Conservation (phyloP, 208 protist genomes). For the Wallacemonas sp. region DNA sequence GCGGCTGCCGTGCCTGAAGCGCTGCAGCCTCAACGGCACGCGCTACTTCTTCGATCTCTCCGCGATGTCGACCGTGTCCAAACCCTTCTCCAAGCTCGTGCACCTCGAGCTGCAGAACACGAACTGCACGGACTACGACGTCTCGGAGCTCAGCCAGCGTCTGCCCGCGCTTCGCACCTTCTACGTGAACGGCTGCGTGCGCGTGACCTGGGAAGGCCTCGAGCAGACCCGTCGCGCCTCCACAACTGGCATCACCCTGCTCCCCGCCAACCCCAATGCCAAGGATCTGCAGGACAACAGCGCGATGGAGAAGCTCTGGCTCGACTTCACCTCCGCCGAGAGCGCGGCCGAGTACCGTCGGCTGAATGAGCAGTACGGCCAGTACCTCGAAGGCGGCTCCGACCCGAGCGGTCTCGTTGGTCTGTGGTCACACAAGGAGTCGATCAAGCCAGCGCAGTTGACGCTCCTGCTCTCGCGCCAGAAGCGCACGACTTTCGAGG, state of each 20-base stretch:
- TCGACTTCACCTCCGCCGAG: slow-evolving; percentile 11
- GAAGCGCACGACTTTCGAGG: background rate
- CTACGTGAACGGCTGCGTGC: slow-evolving; percentile 10
- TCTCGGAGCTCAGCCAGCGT: slow-evolving; percentile 1
- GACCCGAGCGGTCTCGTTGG: background rate
- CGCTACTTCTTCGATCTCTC: slow-evolving; percentile 5
- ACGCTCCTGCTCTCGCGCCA: slow-evolving; percentile 8
- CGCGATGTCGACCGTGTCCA: background rate
- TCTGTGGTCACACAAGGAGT: slow-evolving; percentile 8
- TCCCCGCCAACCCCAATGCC: slow-evolving; percentile 1
- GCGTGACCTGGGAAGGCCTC: slow-evolving; percentile 10
- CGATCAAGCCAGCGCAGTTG: slow-evolving; percentile 2
- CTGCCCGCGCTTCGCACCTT: slow-evolving; percentile 1
- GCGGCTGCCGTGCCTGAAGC: slow-evolving; percentile 7
- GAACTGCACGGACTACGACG: slow-evolving; percentile 14
- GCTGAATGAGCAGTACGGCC: background rate
- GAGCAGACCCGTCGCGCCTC: background rate
- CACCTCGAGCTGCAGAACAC: slow-evolving; percentile 12
- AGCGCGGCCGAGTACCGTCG: slow-evolving; percentile 10
- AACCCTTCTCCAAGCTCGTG: background rate
- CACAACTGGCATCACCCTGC: background rate
- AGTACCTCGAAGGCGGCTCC: slow-evolving; percentile 13
- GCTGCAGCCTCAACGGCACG: slow-evolving; percentile 12
- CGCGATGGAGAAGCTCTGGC: slow-evolving; percentile 13
- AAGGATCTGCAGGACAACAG: slow-evolving; percentile 8